Percentiles rank a stretch among this genome's conserved stretches.
These are phyloP conservation scores for Entophlyctis helioformis DNA, from an alignment of 192 early-diverging fungal species.

Conservation along the genomic window DNA sequence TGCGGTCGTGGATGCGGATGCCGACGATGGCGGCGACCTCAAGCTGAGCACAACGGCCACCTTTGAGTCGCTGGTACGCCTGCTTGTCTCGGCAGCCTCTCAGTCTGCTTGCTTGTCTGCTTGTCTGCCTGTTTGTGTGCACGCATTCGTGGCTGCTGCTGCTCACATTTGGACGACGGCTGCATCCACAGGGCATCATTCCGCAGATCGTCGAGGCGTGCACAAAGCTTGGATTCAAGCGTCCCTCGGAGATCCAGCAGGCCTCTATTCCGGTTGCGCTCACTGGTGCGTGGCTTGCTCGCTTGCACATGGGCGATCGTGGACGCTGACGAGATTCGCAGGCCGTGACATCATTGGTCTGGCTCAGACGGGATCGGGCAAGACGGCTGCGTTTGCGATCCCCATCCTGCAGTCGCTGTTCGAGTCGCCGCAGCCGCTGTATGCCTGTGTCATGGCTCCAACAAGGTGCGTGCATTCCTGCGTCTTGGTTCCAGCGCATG, in stretches of 20 bases:
- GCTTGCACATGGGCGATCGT: not conserved
- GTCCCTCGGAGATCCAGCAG: constrained; percentile 83
- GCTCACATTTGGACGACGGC: not conserved
- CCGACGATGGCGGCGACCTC: too few species aligned
- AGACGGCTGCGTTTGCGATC: constrained; percentile 88
- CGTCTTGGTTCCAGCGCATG: not conserved
- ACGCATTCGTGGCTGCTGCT: not conserved
- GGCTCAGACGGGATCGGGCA: constrained; percentile 95
- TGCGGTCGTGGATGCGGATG: too few species aligned
- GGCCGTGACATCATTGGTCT: constrained; percentile 90
- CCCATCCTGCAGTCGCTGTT: constrained; percentile 85
- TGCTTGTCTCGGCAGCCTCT: not conserved
- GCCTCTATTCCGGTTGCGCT: constrained; percentile 87
- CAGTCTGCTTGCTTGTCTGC: not conserved
- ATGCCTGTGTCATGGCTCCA: constrained; percentile 93
- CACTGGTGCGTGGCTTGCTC: constrained; percentile 27
- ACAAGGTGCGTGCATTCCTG: constrained; percentile 48
- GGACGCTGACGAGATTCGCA: not conserved
- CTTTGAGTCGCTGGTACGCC: constrained; percentile 2
- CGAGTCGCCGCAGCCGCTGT: constrained; percentile 78
- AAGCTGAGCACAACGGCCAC: not conserved
- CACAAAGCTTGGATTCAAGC: constrained; percentile 74
- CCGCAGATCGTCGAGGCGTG: constrained; percentile 80
- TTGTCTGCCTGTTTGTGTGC: not conserved
- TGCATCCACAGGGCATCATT: constrained; percentile 68